Conservation (phyloP, 2,329 filamentous ascomycete genomes). For the Mycosphaerella arachidis region DNA sequence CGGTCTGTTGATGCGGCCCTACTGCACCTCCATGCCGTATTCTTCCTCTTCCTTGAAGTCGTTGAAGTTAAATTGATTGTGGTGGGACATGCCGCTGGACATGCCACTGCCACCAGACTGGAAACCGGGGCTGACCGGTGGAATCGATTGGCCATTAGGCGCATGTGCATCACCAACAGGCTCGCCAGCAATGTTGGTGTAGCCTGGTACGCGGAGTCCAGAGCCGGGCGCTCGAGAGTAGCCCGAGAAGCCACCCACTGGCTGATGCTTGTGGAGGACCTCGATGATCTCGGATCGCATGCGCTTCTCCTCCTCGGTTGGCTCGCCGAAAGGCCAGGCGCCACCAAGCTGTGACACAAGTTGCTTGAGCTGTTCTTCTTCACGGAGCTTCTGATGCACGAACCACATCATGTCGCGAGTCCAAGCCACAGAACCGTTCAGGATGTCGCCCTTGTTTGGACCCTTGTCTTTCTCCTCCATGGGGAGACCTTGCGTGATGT, state of each 20-base stretch:
- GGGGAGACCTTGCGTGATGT: conserved; percentile 87
- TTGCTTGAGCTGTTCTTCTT: conserved; percentile 81
- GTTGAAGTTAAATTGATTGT: conserved; percentile 39
- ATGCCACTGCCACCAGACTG: conserved; percentile 65
- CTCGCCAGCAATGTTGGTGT: conserved; percentile 87
- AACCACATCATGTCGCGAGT: conserved; percentile 98
- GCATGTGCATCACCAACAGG: conserved; percentile 58
- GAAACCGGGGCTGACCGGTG: conserved; percentile 47
- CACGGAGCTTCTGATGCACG: conserved; percentile 79
- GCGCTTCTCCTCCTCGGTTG: conserved; percentile 81
- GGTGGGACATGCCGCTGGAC: conserved; percentile 44
- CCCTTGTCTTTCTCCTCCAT: conserved; percentile 98
- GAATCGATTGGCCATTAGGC: conserved; percentile 23
- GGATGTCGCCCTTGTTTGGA: conserved; percentile 96
- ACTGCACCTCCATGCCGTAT: conserved; percentile 68
- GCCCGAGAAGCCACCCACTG: conserved; percentile 58
- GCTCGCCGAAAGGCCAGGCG: conserved; percentile 72
- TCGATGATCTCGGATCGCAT: conserved; percentile 93
- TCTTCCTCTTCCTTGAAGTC: conserved; percentile 95
- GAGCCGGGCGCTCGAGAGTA: conserved; percentile 82
- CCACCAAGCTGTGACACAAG: conserved; percentile 68
- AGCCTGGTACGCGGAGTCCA: conserved; percentile 84
- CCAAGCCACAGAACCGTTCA: conserved; percentile 96
- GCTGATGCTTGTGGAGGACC: conserved; percentile 75
- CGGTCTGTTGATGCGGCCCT: conserved; percentile 13